Evolutionary conservation across 1,284 basidiomycete genomes (phyloP).

Genomic region (Naganishia sp.): DNA sequence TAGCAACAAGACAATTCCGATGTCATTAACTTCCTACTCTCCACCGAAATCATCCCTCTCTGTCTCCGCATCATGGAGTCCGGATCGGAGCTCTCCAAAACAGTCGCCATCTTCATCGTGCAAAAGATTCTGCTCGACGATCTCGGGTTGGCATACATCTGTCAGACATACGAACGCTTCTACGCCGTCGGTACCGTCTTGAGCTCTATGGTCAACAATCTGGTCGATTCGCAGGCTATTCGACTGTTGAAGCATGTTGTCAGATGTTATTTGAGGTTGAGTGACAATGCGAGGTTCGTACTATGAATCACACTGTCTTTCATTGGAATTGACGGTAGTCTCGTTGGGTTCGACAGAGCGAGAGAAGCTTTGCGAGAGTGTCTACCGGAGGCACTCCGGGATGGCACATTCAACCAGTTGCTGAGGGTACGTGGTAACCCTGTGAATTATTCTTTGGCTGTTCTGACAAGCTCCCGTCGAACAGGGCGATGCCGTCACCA

Average conservation of each 20-base stretch:
- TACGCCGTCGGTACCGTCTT: constrained; percentile 98
- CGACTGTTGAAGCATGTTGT: constrained; percentile 97
- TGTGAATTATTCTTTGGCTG: background rate
- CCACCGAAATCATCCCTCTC: constrained; percentile 98
- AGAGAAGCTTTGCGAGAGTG: constrained; percentile 94
- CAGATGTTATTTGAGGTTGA: constrained; percentile 91
- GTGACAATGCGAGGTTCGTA: constrained; percentile 87
- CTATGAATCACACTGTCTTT: background rate
- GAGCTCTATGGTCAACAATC: constrained; percentile 96
- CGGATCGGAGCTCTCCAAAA: constrained; percentile 97
- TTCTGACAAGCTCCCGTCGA: constrained; percentile 26
- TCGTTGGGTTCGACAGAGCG: constrained; percentile 61
- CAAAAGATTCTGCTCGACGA: constrained; percentile 99
- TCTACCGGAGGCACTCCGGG: constrained; percentile 92
- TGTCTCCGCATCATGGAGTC: constrained; percentile 99
- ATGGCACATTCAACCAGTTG: constrained; percentile 87
- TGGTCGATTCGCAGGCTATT: constrained; percentile 96
- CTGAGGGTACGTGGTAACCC: constrained; percentile 65
- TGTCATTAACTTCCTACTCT: constrained; percentile 98
- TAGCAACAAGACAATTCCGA: constrained; percentile 99
- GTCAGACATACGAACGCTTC: constrained; percentile 98
- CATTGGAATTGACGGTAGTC: background rate
- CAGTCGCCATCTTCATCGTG: constrained; percentile 99
- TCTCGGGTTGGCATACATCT: constrained; percentile 96
- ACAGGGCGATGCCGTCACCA: constrained; percentile 92